A percentile compares a stretch with the other conserved stretches of the same genome.
These are phyloP conservation scores for Nidula microcarpa DNA, from an alignment of 768 basidiomycete genomes.

Conservation along the genomic window DNA sequence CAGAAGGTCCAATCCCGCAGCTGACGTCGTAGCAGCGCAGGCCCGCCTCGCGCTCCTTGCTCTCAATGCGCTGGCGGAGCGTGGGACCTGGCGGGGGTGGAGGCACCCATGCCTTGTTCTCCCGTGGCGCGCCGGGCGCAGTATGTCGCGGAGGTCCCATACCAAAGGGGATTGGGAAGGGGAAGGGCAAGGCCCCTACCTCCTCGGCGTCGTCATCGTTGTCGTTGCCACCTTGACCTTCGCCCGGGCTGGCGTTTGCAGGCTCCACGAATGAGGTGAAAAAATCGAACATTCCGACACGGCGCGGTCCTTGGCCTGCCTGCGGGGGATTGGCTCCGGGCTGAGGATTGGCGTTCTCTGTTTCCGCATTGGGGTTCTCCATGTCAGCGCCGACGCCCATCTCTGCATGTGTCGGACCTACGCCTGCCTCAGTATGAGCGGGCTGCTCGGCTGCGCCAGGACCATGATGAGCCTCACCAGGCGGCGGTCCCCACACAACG, in stretches of 20 bases:
- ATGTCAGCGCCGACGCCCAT: neutral
- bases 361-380: neutral
- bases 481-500: slow-evolving; percentile 24
- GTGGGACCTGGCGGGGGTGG: slow-evolving; percentile 68
- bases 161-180: neutral
- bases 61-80: slow-evolving; percentile 70
- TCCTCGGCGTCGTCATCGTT: no score
- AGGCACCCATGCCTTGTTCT: slow-evolving; percentile 50
- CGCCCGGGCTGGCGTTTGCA: no score
- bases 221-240: no score
- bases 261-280: no score
- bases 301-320: no score
- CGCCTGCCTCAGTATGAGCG: neutral
- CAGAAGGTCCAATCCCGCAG: slow-evolving; percentile 73
- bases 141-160: neutral
- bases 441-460: neutral
- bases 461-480: neutral
- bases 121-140: slow-evolving; percentile 2
- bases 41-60: slow-evolving; percentile 68
- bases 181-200: neutral
- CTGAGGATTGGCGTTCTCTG: neutral
- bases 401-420: neutral
- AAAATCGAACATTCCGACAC: no score
- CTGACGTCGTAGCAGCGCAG: slow-evolving; percentile 69
- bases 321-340: no score